Evolutionary conservation across 768 basidiomycete species (phyloP).

Genomic region (Lactarius hatsudake): DNA sequence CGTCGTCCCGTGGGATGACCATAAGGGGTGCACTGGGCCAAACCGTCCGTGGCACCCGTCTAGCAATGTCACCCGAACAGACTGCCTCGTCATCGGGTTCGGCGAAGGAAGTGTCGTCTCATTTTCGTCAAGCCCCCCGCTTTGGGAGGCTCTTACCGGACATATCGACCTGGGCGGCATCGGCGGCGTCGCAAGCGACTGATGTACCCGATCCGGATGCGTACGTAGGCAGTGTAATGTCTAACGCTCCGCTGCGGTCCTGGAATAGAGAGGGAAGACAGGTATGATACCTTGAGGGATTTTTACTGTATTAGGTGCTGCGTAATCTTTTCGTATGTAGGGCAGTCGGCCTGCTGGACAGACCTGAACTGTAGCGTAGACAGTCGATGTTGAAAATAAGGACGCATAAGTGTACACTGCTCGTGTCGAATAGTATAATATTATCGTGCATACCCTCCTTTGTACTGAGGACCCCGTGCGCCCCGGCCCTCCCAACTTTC

Average conservation of each 20-base stretch:
- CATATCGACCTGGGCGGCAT: conserved; percentile 38
- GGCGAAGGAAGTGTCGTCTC: conserved; percentile 25
- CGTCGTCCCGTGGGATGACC: conserved; percentile 29
- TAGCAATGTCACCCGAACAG: conserved; percentile 27
- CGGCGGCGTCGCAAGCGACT: conserved; percentile 29
- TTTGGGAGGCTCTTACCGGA: conserved; percentile 35
- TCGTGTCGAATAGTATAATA: conserved; percentile 1
- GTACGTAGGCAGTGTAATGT: conserved; percentile 19
- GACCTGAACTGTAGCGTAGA: neutral
- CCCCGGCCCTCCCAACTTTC: conserved; percentile 25
- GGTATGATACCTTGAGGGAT: neutral
- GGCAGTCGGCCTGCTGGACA: neutral
- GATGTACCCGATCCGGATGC: conserved; percentile 28
- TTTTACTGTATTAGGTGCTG: neutral
- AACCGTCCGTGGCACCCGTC: conserved; percentile 34
- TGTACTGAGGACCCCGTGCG: conserved; percentile 34
- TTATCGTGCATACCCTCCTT: conserved; percentile 34
- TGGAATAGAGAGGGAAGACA: conserved; percentile 5
- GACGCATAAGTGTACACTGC: neutral
- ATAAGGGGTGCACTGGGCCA: conserved; percentile 36
- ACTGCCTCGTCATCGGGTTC: conserved; percentile 19
- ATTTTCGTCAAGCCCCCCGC: conserved; percentile 29
- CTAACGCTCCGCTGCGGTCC: conserved; percentile 1
- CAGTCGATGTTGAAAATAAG: neutral
- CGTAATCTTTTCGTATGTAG: neutral